A percentile compares a stretch with the other conserved stretches of the same genome.
These are phyloP conservation scores for Aspergillus neoniger DNA, from an alignment of 2,329 filamentous ascomycete genomes.

Conservation along the genomic window DNA sequence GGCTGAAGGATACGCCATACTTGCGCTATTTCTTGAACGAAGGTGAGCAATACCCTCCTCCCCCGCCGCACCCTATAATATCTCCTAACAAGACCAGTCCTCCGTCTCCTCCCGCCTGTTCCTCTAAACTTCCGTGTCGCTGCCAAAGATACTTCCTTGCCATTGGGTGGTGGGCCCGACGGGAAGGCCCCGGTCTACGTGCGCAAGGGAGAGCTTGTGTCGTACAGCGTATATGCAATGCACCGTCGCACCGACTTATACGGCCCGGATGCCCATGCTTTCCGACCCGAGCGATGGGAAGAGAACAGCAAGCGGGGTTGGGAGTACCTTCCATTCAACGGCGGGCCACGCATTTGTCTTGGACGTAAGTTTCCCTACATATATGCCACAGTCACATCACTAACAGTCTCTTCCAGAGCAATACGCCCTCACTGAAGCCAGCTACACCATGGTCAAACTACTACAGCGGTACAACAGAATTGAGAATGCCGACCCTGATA, in stretches of 20 bases:
- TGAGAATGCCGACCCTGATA: constrained; percentile 36
- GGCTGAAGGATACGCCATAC: constrained; percentile 45
- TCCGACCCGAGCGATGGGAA: constrained; percentile 55
- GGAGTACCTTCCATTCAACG: constrained; percentile 44
- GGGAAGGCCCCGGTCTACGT: constrained; percentile 62
- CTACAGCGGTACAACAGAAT: constrained; percentile 41
- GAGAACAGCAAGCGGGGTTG: constrained; percentile 36
- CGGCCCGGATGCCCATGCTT: constrained; percentile 48
- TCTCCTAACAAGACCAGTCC: constrained; percentile 24
- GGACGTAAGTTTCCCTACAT: constrained; percentile 35
- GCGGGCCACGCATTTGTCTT: constrained; percentile 43
- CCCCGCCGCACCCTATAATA: no score
- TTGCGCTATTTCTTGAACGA: constrained; percentile 44
- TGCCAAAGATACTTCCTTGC: constrained; percentile 45
- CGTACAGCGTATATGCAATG: constrained; percentile 71
- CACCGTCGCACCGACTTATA: constrained; percentile 62
- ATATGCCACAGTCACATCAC: not conserved
- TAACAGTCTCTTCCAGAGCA: constrained; percentile 32
- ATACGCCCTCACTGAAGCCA: constrained; percentile 47
- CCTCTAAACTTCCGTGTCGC: constrained; percentile 49
- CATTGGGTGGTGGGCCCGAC: constrained; percentile 62
- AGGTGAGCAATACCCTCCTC: constrained; percentile 19
- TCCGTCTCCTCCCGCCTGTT: constrained; percentile 49
- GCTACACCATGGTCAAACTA: constrained; percentile 41
- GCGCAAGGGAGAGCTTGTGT: constrained; percentile 64